Conservation (phyloP, 2,329 filamentous ascomycete genomes). For the Fusarium paranaense region DNA sequence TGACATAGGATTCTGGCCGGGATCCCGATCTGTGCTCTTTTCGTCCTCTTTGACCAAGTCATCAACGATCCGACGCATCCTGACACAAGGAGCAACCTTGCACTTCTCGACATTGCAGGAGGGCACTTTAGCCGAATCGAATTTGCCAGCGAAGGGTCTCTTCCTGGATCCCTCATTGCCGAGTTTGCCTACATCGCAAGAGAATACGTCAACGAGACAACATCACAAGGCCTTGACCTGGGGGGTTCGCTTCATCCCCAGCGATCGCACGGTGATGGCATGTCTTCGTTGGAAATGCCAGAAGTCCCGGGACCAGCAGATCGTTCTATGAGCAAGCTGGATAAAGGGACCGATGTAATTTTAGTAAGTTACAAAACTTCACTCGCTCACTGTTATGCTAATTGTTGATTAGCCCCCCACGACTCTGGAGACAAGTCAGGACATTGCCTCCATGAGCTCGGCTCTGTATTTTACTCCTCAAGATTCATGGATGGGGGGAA, state of each 20-base stretch:
- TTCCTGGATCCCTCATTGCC: constrained; percentile 30
- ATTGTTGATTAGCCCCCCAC: background rate
- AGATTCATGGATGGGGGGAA: constrained; percentile 28
- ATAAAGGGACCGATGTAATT: background rate
- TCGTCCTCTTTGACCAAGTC: constrained; percentile 38
- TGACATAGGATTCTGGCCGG: constrained; percentile 32
- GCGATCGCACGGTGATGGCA: background rate
- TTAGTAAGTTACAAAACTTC: background rate
- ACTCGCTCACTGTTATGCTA: background rate
- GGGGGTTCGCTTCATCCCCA: background rate
- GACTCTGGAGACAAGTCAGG: background rate
- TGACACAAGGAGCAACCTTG: constrained; percentile 29
- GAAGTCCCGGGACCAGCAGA: background rate
- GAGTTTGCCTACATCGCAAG: constrained; percentile 38
- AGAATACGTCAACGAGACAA: constrained; percentile 34
- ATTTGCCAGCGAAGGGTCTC: constrained; percentile 26
- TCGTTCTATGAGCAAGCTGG: background rate
- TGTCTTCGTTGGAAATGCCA: background rate
- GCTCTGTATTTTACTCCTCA: constrained; percentile 20
- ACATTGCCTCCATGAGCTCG: background rate
- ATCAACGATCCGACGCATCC: constrained; percentile 29
- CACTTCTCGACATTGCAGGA: constrained; percentile 35
- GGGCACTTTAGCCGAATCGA: constrained; percentile 38
- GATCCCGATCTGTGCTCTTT: constrained; percentile 34
- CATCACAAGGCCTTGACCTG: background rate